Evolutionary conservation across 768 basidiomycete genomes (phyloP), one percentile per base, ranked within the genome.

Genomic region (Ephemerocybe angulata): DNA sequence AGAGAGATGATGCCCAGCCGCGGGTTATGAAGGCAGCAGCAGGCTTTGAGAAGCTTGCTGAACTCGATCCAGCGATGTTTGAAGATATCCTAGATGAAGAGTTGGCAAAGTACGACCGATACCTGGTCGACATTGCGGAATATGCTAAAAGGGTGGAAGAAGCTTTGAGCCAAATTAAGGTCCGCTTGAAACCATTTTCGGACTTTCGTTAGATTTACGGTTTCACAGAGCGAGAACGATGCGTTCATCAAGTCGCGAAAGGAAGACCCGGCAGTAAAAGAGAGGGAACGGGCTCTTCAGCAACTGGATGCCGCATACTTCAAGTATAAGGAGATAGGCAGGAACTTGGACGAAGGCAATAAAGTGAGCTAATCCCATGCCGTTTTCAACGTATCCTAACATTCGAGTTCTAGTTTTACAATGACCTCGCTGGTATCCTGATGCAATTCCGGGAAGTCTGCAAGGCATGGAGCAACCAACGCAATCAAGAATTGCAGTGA

Each of bases 281-380:
- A 86, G 44, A 81, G 97, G 15, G 93, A 96, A 70, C 75, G 80
- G 56, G 89, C 86, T 0, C 70, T 98, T 25, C 91, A 92, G 65
- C 82, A 84, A 12, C 82, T 96, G 40, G 92, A 96, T 59, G 68
- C 87, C 11, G 90, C 94, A 0, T 90, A 90, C 69, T 86, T 86
- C 71, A 93, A 92, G 63, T 97, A 93, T 68, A 77, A 80, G 52
- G 95, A 98, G 66, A 88, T 97, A 13, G 77, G 76, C 2, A 80
- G 82, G 48, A 94, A 98, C 69, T 73, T 97, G 5, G 86, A 90
- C 37, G 96, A 98, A 65, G 95, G 95, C 4, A 77, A 89, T 62
- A 88, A 91, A 75, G 93, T 88, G 60, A 13, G 71, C 58, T 25
- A 29, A 41, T 40, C 40, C 55, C 12, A 25, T 11, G 38, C 29